phyloP scores from a whole-genome alignment of 441 rosid species.

The Erodium texanum region DNA sequence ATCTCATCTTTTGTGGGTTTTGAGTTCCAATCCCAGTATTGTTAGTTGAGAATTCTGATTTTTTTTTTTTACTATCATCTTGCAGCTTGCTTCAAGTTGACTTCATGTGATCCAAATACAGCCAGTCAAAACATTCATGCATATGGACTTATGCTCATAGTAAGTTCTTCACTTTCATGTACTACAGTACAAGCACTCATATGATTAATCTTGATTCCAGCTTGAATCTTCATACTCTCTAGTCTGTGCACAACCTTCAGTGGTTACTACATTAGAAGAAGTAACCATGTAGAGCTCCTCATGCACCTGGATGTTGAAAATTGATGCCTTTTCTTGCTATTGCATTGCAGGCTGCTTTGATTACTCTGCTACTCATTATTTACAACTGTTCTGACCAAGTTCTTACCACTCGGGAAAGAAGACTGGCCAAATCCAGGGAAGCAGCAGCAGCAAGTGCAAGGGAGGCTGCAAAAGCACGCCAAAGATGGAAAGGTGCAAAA shows the following conservation, averaged over 20 bases:
- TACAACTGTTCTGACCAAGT: conserved; percentile 97
- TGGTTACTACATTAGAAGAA: not conserved
- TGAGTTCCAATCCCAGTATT: conserved; percentile 7
- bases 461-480: conserved; percentile 63
- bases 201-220: not conserved
- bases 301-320: not conserved
- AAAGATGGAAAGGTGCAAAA: conserved; percentile 87
- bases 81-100: conserved; percentile 80
- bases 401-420: conserved; percentile 70
- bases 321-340: conserved; percentile 25
- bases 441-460: conserved; percentile 83
- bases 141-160: conserved; percentile 78
- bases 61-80: conserved; percentile 4
- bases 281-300: conserved; percentile 3
- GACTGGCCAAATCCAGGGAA: conserved; percentile 75
- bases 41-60: not conserved
- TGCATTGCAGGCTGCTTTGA: conserved; percentile 63
- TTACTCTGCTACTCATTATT: conserved; percentile 60
- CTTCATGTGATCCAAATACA: conserved; percentile 62
- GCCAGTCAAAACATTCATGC: conserved; percentile 74
- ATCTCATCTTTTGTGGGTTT: not conserved
- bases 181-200: not conserved
- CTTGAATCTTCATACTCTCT: conserved; percentile 3
- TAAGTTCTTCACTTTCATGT: conserved; percentile 32
- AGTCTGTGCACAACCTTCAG: conserved; percentile 3